Base-by-base conservation (phyloP, 768 basidiomycete species). In the Leccinum aurantiacum region DNA sequence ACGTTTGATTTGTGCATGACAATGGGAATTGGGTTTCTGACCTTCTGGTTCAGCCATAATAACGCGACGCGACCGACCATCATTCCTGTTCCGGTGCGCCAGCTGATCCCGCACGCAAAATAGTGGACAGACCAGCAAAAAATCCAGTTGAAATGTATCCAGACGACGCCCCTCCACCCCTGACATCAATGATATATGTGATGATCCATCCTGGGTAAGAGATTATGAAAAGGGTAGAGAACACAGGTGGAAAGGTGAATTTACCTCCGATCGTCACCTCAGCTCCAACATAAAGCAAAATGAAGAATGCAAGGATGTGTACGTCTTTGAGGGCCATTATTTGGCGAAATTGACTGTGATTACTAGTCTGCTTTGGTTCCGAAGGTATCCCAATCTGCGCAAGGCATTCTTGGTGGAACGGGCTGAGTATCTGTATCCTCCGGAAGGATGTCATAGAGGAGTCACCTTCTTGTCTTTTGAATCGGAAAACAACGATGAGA, bases 401-500 rank as follows among this genome's bases (percentile, higher is more conserved):
- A 22, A 80, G 68, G 57, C 72, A 75, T 51, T 76, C 79, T 80
- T 59, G 33, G n/a, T 11, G 11, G 29, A 22, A 46, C 19, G 7
- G n/a, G n/a, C 2, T 54, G 10, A 58, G 57, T n/a, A 7, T 35
- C 8, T 52, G 57, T 25, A 7, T 35, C 10, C 46, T 37, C 31
- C 2, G 24, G 22, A 53, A 33, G 46, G 37, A 44, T 22, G 6
- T 11, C 8, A 13, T 11, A 58, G 31, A 25, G 8, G 33, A 3
- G 4, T 17, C 60, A 86, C 90, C 85, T 66, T 93, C 87, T 68
- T 91, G 87, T 0, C 76, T 79, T 69, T 84, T 84, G 58, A 88
- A 74, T 13, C 82, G 79, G 75, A 94, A 93, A 19, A 89, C 82
- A 5, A 67, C 53, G 3, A 80, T 58, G 2, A 93, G 74, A 3